Base-by-base conservation (phyloP, 345 rosid species). In the Pistacia integerrima region DNA sequence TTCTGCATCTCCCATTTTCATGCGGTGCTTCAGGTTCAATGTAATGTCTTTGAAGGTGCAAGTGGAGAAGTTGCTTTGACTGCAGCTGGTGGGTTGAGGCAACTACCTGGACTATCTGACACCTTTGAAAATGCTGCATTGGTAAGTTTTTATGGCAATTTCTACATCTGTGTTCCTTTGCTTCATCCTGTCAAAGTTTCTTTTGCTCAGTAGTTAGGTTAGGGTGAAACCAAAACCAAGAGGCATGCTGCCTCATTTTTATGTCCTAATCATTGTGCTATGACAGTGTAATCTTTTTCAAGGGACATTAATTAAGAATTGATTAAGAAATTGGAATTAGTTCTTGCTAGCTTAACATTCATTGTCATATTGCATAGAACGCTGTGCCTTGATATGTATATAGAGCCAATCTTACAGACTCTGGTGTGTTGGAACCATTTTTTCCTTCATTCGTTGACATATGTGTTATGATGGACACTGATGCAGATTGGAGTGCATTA, bases 401-500 rank as follows among this genome's bases (percentile, higher is more conserved):
- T 9, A 11, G 18, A 63, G 30, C 59, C 11, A 62, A 41, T 38
- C 12, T 49, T 48, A 59, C 59, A 61, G 35, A 46, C 49, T 28
- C 11, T 30, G 18, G 62, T 11, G n/a, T 0, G 18, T 28, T 2
- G 30, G 75, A 30, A 60, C 75, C 57, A 61, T 10, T 35, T 60
- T 73, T 17, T 55, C 41, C 14, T 12, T 11, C 55, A 0, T 56
- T 4, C 17, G 4, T 36, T 49, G 20, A 33, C 69, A 51, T 52
- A 16, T 46, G 3, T 64, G 35, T 41, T 8, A 48, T 65, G 46
- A 60, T 68, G 17, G 67, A 56, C 18, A 48, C 46, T 70, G 81
- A 18, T 87, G 87, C 90, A 93, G 98, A 81, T 95, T 83, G 96
- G 99, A 80, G 94, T 95, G 55, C 99, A 95, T 74, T 87, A 90